Evolutionary conservation across 257 asterid species (phyloP).

Genomic region (Penstemon newberryi): DNA sequence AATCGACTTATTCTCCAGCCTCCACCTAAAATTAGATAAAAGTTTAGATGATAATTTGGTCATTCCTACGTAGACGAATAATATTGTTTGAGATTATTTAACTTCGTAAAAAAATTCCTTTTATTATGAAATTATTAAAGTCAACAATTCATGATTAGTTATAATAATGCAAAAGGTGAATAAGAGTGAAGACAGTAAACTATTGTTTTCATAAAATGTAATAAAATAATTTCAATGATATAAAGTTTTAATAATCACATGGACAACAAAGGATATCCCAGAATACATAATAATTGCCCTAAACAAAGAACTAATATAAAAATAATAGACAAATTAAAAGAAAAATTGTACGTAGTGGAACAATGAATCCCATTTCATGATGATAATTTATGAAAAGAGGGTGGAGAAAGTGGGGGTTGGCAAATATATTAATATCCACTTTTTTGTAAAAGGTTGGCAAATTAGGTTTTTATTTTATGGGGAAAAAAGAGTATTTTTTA

Average conservation of each 20-base stretch:
- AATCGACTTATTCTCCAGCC: too few relatives aligned
- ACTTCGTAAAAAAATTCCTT: too few relatives aligned
- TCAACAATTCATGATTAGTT: too few relatives aligned
- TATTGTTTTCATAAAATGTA: not conserved
- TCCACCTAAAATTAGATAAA: too few relatives aligned
- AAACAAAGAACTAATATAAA: conserved; percentile 20
- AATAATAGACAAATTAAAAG: conserved; percentile 15
- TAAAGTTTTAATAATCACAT: not conserved
- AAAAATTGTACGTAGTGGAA: conserved; percentile 36
- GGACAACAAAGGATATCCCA: conserved; percentile 16
- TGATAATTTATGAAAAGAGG: conserved; percentile 27
- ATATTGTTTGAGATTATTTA: too few relatives aligned
- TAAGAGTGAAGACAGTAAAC: not conserved
- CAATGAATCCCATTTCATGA: conserved; percentile 29
- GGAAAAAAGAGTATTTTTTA: conserved; percentile 3
- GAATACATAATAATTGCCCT: conserved; percentile 23
- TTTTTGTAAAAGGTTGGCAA: conserved; percentile 6
- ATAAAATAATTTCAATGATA: not conserved
- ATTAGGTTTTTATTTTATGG: conserved; percentile 23
- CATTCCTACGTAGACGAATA: too few relatives aligned
- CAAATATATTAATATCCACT: conserved; percentile 31
- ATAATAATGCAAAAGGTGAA: too few relatives aligned
- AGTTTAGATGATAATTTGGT: too few relatives aligned
- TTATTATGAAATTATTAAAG: too few relatives aligned
- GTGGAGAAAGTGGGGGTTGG: conserved; percentile 37